These are phyloP conservation scores for Dissophora ornata DNA, from an alignment of 192 early-diverging fungal genomes.

Conservation along the genomic window DNA sequence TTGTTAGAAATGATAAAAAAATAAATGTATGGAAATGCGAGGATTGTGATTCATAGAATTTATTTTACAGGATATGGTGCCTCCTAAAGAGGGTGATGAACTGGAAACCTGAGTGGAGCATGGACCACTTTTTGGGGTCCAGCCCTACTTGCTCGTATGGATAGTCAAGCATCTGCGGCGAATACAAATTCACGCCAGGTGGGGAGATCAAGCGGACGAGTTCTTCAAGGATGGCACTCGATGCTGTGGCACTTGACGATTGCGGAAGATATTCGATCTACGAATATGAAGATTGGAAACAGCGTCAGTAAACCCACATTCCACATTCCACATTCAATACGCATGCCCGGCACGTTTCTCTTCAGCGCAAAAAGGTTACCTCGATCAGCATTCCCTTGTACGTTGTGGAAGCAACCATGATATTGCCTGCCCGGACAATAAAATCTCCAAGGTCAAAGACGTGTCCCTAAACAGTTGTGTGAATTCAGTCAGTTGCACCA, in stretches of 20 bases:
- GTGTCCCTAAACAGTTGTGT: conserved; percentile 49
- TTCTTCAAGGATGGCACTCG: conserved; percentile 57
- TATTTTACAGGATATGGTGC: conserved; percentile 60
- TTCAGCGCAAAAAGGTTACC: conserved; percentile 27
- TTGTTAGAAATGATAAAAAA: background rate
- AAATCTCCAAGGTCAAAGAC: conserved; percentile 66
- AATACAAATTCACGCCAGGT: conserved; percentile 55
- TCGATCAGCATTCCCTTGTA: conserved; percentile 69
- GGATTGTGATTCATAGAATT: no score
- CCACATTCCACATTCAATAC: background rate
- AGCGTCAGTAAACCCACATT: no score
- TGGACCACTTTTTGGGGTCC: conserved; percentile 59
- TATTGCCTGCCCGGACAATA: conserved; percentile 64
- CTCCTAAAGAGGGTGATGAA: conserved; percentile 64
- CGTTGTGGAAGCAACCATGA: conserved; percentile 60
- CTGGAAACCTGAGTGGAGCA: conserved; percentile 64
- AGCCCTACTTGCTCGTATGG: conserved; percentile 64
- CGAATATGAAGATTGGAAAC: no score
- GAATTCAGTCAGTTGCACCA: no score
- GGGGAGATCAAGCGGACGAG: conserved; percentile 63
- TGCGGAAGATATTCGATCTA: conserved; percentile 67
- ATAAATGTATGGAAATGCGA: background rate
- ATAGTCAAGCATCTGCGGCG: conserved; percentile 61
- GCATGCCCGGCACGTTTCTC: background rate
- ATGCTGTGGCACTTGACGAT: conserved; percentile 55